A percentile compares a stretch with the other conserved stretches of the same genome.
Evolutionary conservation across 1,284 basidiomycete species (phyloP).

Genomic region (Malassezia equina): DNA sequence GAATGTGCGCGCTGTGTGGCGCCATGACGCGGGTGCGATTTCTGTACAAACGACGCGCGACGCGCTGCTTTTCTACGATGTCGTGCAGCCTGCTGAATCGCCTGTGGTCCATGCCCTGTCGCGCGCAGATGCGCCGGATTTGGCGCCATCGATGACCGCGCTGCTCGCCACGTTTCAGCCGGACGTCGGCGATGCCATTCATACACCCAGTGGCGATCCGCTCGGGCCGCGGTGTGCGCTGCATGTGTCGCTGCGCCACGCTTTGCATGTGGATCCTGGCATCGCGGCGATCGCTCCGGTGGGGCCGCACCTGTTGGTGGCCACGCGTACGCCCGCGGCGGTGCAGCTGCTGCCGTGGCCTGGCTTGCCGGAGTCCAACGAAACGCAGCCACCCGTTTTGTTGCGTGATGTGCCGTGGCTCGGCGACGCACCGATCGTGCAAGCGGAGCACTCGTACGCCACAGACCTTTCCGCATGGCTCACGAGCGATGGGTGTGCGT

Average conservation of each 20-base stretch:
- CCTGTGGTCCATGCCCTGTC: neutral
- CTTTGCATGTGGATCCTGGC: conserved; percentile 38
- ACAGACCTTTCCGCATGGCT: conserved; percentile 42
- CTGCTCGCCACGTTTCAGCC: conserved; percentile 30
- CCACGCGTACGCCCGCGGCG: conserved; percentile 33
- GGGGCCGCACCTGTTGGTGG: conserved; percentile 35
- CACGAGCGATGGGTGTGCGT: neutral
- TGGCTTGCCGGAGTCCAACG: neutral
- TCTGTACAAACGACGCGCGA: conserved; percentile 8
- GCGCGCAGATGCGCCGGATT: neutral
- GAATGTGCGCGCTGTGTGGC: conserved; percentile 33
- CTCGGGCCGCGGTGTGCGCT: conserved; percentile 18
- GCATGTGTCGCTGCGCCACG: conserved; percentile 33
- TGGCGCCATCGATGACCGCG: conserved; percentile 22
- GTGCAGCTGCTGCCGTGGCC: conserved; percentile 45
- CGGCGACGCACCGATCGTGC: neutral
- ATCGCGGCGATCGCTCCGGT: conserved; percentile 24
- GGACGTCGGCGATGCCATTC: conserved; percentile 29
- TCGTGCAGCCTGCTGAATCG: conserved; percentile 1
- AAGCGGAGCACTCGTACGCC: conserved; percentile 29
- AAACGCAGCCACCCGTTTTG: neutral
- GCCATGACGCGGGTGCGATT: conserved; percentile 26
- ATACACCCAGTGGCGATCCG: neutral
- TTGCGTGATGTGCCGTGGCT: conserved; percentile 4
- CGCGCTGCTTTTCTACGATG: conserved; percentile 14